These are phyloP conservation scores for Massarina eburnea DNA, from an alignment of 2,329 filamentous ascomycete species.

Conservation along the genomic window DNA sequence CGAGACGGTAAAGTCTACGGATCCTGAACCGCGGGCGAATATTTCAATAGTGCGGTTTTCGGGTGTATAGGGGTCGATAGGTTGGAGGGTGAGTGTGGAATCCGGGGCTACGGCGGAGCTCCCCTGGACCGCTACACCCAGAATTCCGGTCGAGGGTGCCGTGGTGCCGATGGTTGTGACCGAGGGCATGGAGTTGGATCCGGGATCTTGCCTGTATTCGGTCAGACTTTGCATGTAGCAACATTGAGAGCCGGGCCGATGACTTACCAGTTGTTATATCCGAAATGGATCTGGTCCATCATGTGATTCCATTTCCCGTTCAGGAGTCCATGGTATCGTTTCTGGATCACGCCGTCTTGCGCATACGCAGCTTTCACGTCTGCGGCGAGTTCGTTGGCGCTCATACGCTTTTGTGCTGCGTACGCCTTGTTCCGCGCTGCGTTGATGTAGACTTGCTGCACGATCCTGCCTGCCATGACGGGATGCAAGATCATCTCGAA, in stretches of 20 bases:
- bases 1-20: constrained; percentile 21
- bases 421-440: constrained; percentile 24
- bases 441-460: constrained; percentile 44
- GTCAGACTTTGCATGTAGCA: neutral
- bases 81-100: constrained; percentile 41
- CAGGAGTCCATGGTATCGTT: constrained; percentile 25
- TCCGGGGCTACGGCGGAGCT: constrained; percentile 66
- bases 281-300: constrained; percentile 32
- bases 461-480: constrained; percentile 55
- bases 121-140: constrained; percentile 62
- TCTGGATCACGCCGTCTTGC: constrained; percentile 22
- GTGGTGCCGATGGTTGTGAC: constrained; percentile 62
- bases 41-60: constrained; percentile 32
- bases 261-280: constrained; percentile 29
- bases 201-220: constrained; percentile 64
- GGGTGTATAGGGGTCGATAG: constrained; percentile 27
- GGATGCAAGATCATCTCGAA: constrained; percentile 64
- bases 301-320: constrained; percentile 35
- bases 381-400: constrained; percentile 23
- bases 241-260: constrained; percentile 28
- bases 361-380: constrained; percentile 22
- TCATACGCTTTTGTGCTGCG: constrained; percentile 27
- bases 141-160: constrained; percentile 18
- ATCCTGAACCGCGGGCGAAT: constrained; percentile 25
- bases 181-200: constrained; percentile 64